Conservation (phyloP, 495 filamentous ascomycete genomes). For the Hypoxylon fragiforme region DNA sequence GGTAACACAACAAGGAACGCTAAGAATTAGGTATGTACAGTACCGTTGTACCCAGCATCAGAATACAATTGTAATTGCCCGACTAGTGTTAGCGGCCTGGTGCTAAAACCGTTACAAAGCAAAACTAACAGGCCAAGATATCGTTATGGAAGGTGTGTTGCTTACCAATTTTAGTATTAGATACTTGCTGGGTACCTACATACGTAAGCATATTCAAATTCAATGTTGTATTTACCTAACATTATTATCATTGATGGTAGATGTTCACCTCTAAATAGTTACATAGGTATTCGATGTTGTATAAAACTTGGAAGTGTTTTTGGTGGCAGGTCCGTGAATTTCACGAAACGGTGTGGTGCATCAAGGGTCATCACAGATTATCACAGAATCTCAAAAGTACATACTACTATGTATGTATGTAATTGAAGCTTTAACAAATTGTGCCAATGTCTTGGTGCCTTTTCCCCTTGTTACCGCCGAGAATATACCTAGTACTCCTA, state of each 20-base stretch:
- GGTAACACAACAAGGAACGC: conserved; percentile 12
- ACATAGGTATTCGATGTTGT: too few species aligned
- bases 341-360: not conserved
- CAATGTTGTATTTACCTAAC: too few species aligned
- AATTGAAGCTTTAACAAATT: conserved; percentile 7
- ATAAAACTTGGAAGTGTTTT: not conserved
- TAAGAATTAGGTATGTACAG: too few species aligned
- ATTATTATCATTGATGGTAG: too few species aligned
- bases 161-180: conserved; percentile 3
- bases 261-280: too few species aligned
- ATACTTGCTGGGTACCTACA: not conserved
- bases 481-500: conserved; percentile 1
- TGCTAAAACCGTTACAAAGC: conserved; percentile 19
- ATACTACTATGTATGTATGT: not conserved
- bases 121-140: conserved; percentile 6
- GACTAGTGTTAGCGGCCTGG: conserved; percentile 17
- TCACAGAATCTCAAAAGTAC: too few species aligned
- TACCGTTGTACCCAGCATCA: conserved; percentile 5
- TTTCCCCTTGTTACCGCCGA: conserved; percentile 26
- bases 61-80: conserved; percentile 7
- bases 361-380: not conserved
- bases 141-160: not conserved
- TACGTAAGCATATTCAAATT: not conserved
- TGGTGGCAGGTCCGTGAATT: not conserved
- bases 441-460: conserved; percentile 27